Conservation (phyloP, 495 filamentous ascomycete species). For the Penicillium daleae region DNA sequence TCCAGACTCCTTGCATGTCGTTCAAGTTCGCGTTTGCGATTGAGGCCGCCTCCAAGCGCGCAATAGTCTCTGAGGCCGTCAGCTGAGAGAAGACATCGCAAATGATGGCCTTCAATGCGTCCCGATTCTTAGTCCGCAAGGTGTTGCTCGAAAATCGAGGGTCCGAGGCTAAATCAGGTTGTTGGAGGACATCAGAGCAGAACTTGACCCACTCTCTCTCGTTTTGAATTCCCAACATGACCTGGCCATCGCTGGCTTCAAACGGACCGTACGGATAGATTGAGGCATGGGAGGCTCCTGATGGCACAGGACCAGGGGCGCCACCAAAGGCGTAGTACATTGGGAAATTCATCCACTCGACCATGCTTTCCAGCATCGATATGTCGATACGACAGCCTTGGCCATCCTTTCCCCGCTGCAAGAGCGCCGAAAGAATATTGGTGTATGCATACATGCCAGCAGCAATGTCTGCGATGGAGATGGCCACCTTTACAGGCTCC, state of each 20-base stretch:
- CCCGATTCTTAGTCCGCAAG: conserved; percentile 37
- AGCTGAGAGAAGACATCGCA: conserved; percentile 31
- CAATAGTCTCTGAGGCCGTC: conserved; percentile 36
- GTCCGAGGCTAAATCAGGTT: conserved; percentile 36
- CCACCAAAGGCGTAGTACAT: conserved; percentile 55
- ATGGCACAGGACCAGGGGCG: conserved; percentile 41
- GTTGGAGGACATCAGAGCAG: conserved; percentile 42
- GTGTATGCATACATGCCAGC: conserved; percentile 56
- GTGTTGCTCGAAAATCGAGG: conserved; percentile 44
- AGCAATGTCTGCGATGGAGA: conserved; percentile 56
- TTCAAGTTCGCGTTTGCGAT: conserved; percentile 57
- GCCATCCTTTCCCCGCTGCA: conserved; percentile 49
- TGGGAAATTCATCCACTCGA: conserved; percentile 59
- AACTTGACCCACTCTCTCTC: conserved; percentile 56
- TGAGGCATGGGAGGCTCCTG: conserved; percentile 53
- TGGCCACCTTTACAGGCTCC: conserved; percentile 54
- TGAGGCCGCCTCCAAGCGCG: conserved; percentile 33
- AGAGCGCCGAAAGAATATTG: conserved; percentile 52
- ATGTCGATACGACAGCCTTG: conserved; percentile 52
- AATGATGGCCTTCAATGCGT: conserved; percentile 39
- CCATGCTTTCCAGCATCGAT: conserved; percentile 59
- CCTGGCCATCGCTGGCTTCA: conserved; percentile 47
- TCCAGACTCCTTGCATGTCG: conserved; percentile 54
- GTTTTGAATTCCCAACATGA: conserved; percentile 60
- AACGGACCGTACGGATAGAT: conserved; percentile 60